Conservation (phyloP, 2,329 filamentous ascomycete species). For the Cordyceps cateniannulata region DNA sequence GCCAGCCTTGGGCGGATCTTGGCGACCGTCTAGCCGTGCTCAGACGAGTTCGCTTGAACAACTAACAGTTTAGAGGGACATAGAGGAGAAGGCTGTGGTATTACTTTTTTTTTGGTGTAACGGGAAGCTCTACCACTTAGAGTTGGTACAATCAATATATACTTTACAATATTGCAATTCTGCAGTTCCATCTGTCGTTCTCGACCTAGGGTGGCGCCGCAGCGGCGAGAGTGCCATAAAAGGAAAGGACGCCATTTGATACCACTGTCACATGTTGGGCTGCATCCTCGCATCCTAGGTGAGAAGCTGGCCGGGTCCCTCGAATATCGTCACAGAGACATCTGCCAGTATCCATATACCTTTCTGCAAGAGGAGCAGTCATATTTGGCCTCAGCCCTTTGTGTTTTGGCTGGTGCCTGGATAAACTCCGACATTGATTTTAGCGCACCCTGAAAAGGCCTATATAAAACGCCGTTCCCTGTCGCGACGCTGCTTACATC, state of each 20-base stretch:
- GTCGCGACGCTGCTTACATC: not conserved
- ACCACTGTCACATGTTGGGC: conserved; percentile 7
- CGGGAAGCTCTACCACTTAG: not conserved
- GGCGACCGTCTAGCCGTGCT: not conserved
- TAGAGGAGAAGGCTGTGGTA: not conserved
- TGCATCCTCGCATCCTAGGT: not conserved
- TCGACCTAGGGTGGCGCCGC: not conserved
- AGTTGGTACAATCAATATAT: not conserved
- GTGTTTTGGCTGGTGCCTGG: not conserved
- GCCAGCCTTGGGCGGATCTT: not conserved
- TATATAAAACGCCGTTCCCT: not conserved
- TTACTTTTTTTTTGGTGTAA: not conserved
- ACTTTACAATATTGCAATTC: not conserved
- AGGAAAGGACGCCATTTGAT: not conserved
- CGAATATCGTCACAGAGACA: no score
- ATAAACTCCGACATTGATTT: not conserved
- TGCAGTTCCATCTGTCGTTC: not conserved
- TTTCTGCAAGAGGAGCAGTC: not conserved
- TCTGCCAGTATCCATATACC: not conserved
- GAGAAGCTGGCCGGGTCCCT: not conserved
- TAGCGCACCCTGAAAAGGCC: not conserved
- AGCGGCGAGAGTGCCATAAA: no score
- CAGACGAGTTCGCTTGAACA: not conserved
- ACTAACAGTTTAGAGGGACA: not conserved
- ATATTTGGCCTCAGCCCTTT: not conserved